Percentiles rank a stretch among this genome's conserved stretches.
These are phyloP conservation scores for Nakazawaea pomicola DNA, from an alignment of 805 yeast species.

Conservation along the genomic window DNA sequence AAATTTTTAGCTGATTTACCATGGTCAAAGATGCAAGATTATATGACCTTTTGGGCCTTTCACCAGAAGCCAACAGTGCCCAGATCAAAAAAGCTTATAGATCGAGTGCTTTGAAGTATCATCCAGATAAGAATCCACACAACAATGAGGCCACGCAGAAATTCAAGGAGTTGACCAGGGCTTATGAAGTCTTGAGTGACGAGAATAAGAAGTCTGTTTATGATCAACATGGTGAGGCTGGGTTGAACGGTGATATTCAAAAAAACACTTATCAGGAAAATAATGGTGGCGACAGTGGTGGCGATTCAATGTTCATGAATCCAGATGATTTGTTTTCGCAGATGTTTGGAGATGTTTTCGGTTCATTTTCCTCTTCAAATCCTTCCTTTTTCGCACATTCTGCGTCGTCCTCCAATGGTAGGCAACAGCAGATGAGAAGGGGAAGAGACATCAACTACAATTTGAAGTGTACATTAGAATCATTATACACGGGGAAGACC, in stretches of 20 bases:
- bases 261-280: too few species aligned
- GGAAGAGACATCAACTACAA: constrained; percentile 57
- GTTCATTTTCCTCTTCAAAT: not conserved
- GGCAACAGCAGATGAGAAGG: constrained; percentile 18
- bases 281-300: not conserved
- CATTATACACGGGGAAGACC: constrained; percentile 53
- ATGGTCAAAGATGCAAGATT: constrained; percentile 70
- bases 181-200: constrained; percentile 60
- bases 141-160: constrained; percentile 44
- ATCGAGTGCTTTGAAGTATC: constrained; percentile 40
- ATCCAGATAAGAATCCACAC: constrained; percentile 39
- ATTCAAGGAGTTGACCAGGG: constrained; percentile 60
- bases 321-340: constrained; percentile 26
- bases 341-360: constrained; percentile 22
- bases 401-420: not conserved
- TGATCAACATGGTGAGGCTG: constrained; percentile 47
- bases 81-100: constrained; percentile 56
- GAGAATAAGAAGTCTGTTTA: constrained; percentile 39
- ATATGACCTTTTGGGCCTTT: constrained; percentile 57
- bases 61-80: constrained; percentile 37
- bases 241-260: constrained; percentile 27
- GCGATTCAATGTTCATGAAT: constrained; percentile 10
- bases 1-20: not conserved
- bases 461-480: constrained; percentile 46
- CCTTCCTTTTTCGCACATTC: not conserved